These are phyloP conservation scores for Trapa bicornis DNA, from an alignment of 345 rosid species.

Conservation along the genomic window DNA sequence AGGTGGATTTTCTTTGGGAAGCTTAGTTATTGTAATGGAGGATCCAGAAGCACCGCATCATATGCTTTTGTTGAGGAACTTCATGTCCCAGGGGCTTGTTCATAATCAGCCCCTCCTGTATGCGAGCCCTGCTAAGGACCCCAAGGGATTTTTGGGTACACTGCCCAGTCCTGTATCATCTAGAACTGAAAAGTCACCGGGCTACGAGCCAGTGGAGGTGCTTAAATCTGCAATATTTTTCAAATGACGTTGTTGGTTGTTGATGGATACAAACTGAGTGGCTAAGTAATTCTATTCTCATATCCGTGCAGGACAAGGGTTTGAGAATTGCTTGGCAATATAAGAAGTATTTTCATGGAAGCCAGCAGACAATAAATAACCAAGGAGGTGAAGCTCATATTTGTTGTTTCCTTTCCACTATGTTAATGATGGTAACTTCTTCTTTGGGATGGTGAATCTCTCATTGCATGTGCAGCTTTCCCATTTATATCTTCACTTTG, in stretches of 20 bases:
- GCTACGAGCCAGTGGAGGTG: constrained; percentile 41
- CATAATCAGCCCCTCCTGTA: constrained; percentile 72
- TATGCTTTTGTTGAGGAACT: constrained; percentile 46
- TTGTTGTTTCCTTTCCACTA: background rate
- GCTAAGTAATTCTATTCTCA: background rate
- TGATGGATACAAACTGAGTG: background rate
- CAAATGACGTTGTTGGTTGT: constrained; percentile 1
- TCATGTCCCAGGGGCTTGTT: constrained; percentile 89
- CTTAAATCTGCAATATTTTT: background rate
- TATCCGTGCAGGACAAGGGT: constrained; percentile 41
- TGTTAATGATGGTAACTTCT: background rate
- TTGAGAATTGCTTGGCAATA: constrained; percentile 95
- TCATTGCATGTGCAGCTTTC: background rate
- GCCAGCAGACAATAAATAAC: constrained; percentile 28
- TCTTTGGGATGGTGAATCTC: background rate
- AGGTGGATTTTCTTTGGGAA: constrained; percentile 78
- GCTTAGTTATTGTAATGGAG: constrained; percentile 90
- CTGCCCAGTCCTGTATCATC: constrained; percentile 57
- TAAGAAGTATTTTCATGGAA: constrained; percentile 64
- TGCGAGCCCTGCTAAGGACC: constrained; percentile 70
- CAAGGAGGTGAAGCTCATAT: constrained; percentile 20
- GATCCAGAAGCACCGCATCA: constrained; percentile 55
- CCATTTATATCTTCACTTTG: background rate
- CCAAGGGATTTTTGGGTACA: constrained; percentile 78
- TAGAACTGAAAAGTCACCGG: constrained; percentile 38